phyloP scores from a whole-genome alignment of 495 filamentous ascomycete species.

The Jackrogersella minutella region DNA sequence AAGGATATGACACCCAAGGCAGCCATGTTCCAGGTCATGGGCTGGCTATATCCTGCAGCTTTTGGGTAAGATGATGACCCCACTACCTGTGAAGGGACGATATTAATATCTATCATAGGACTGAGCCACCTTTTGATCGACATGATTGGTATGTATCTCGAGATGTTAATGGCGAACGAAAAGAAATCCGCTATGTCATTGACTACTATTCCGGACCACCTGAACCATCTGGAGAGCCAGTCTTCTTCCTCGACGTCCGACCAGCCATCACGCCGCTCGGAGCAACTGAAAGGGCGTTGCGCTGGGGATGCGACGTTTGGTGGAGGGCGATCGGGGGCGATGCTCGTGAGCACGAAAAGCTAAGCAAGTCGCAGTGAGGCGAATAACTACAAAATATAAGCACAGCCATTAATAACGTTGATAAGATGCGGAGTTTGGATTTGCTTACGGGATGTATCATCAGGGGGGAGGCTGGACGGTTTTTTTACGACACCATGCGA shows the following conservation, averaged over 20 bases:
- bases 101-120: slow-evolving; percentile 52
- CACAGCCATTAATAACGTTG: slow-evolving; percentile 2
- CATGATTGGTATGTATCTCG: slow-evolving; percentile 96
- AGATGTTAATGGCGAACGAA: slow-evolving; percentile 62
- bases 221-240: slow-evolving; percentile 89
- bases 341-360: slow-evolving; percentile 51
- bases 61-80: slow-evolving; percentile 67
- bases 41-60: slow-evolving; percentile 76
- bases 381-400: not conserved
- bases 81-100: not conserved
- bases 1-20: slow-evolving; percentile 92
- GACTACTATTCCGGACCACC: slow-evolving; percentile 93
- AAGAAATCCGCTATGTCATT: slow-evolving; percentile 93
- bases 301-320: slow-evolving; percentile 96
- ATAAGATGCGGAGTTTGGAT: slow-evolving; percentile 36
- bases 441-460: slow-evolving; percentile 26
- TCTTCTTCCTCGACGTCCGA: slow-evolving; percentile 97
- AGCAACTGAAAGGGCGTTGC: slow-evolving; percentile 80
- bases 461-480: slow-evolving; percentile 6
- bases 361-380: slow-evolving; percentile 12
- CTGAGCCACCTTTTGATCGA: slow-evolving; percentile 91
- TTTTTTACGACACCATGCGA: slow-evolving; percentile 17
- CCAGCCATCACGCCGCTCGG: slow-evolving; percentile 88
- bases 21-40: slow-evolving; percentile 77
- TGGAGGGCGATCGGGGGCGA: slow-evolving; percentile 83